Base-by-base conservation (phyloP, 495 filamentous ascomycete species). In the Trichoderma asperelloides region DNA sequence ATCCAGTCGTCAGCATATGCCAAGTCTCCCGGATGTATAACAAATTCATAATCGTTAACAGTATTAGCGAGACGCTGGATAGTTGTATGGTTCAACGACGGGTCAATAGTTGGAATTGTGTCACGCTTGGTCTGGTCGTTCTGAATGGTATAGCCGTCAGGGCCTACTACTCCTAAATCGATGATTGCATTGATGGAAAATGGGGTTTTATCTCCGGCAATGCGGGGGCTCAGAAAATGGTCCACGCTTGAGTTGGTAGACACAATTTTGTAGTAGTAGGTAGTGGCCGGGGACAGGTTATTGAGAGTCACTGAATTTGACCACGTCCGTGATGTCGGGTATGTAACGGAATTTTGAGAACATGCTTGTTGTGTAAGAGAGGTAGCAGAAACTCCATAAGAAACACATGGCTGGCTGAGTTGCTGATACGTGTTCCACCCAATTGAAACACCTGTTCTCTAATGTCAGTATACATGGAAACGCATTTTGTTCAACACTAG, bases 81-180 rank as follows among this genome's bases (percentile, higher is more conserved):
- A 49, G 86, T 88, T 23, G 82, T 84, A 73, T 87, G 85, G 75
- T 87, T 86, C 6, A 87, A 77, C n/a, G 79, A 80, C 3, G 86
- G 86, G 25, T 82, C 72, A 47, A 87, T 72, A 25, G 69, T 68
- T 0, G 85, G 85, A 62, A 83, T 85, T 2, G 74, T 78, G 68
- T 85, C 83, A 37, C 79, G 75, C 73, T 85, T 87, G n/a, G 75
- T 74, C 67, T 77, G 73, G 66, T 82, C 76, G 66, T 71, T 71
- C 60, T 78, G 55, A 63, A 80, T 79, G 45, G 85, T 88, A 75
- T 75, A 88, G 21, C 85, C 85, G 70, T 87, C 81, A 3, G 72
- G 72, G 37, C 84, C 84, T 69, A 85, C 85, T 51, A 86, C 78
- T 6, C 79, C 79, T 12, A 81, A 68, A 68, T 81, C 79, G 65